phyloP scores from a whole-genome alignment of 148 eudicot species.

The Vaccinium macrocarpon region DNA sequence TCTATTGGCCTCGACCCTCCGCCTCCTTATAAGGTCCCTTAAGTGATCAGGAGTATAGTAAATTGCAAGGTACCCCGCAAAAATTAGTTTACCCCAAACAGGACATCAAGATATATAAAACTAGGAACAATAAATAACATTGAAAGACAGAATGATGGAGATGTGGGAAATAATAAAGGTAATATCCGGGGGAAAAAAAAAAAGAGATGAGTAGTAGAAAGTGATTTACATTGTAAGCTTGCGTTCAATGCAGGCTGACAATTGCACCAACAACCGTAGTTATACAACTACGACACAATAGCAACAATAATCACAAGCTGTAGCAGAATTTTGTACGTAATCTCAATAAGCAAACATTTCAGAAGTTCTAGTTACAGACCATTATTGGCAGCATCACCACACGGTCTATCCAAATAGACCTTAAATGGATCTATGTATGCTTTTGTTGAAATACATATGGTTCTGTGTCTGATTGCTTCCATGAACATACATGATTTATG shows the following conservation, averaged over 20 bases:
- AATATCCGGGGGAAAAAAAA: not conserved
- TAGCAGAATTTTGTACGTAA: conserved; percentile 9
- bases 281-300: not conserved
- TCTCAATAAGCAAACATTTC: conserved; percentile 4
- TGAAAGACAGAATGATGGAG: not conserved
- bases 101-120: not conserved
- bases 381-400: conserved; percentile 20
- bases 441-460: too few relatives aligned
- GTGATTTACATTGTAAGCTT: too few relatives aligned
- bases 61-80: not conserved
- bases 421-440: too few relatives aligned
- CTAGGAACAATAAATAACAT: not conserved
- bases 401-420: conserved; percentile 18
- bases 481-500: too few relatives aligned
- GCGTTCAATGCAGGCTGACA: too few relatives aligned
- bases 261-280: not conserved
- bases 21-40: not conserved
- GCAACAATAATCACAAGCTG: not conserved
- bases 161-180: not conserved
- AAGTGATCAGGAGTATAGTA: not conserved
- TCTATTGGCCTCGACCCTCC: not conserved
- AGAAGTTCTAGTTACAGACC: conserved; percentile 13
- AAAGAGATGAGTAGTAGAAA: not conserved
- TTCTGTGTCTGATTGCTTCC: too few relatives aligned
- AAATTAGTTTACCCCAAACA: not conserved